These are phyloP conservation scores for Beta vulgaris DNA, from an alignment of 148 eudicot species.

Conservation along the genomic window DNA sequence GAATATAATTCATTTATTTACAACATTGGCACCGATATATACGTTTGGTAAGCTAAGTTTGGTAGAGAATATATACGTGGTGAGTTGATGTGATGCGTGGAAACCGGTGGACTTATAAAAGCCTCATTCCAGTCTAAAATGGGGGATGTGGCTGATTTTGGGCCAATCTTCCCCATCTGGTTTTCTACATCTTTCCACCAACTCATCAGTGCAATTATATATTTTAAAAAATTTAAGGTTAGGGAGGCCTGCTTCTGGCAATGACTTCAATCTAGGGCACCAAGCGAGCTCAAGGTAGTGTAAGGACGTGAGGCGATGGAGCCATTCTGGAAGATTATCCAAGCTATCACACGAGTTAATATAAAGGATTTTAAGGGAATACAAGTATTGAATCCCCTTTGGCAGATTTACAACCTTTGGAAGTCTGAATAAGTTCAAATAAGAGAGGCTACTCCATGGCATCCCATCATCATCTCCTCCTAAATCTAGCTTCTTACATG, in stretches of 20 bases:
- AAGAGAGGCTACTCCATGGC: neutral
- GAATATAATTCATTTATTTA: no score
- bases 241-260: slow-evolving; percentile 22
- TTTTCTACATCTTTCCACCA: neutral
- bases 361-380: neutral
- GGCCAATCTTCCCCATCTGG: slow-evolving; percentile 21
- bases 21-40: no score
- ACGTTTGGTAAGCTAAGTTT: no score
- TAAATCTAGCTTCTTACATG: neutral
- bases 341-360: neutral
- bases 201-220: neutral
- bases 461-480: neutral
- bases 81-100: no score
- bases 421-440: neutral
- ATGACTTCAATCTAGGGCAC: neutral
- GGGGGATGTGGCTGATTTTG: slow-evolving; percentile 12
- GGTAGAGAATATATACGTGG: no score
- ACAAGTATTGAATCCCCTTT: slow-evolving; percentile 12
- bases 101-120: no score
- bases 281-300: neutral
- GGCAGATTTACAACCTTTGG: slow-evolving; percentile 15
- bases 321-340: slow-evolving; percentile 16
- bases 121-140: no score
- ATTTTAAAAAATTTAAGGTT: neutral
- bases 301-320: neutral